Evolutionary conservation across 2,329 filamentous ascomycete species (phyloP).

Genomic region (Sarocladium oryzae): DNA sequence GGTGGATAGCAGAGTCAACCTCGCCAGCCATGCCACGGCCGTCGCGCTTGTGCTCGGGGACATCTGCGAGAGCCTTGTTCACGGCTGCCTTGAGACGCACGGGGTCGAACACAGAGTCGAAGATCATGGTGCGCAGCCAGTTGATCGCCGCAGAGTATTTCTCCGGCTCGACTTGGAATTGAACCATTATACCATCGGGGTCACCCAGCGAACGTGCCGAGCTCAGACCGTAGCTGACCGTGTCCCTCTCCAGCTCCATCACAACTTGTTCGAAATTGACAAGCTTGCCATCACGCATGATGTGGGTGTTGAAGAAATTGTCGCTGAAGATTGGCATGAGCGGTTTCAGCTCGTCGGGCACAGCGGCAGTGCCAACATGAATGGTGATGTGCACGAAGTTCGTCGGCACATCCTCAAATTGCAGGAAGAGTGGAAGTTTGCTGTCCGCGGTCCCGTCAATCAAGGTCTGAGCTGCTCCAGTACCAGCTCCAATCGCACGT

Average conservation of each 20-base stretch:
- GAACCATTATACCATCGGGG: slow-evolving; percentile 72
- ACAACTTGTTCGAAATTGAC: slow-evolving; percentile 90
- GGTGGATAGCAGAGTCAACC: slow-evolving; percentile 72
- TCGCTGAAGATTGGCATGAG: slow-evolving; percentile 78
- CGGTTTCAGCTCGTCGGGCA: slow-evolving; percentile 79
- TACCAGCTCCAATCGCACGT: slow-evolving; percentile 57
- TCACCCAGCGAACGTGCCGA: slow-evolving; percentile 65
- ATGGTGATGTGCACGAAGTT: slow-evolving; percentile 86
- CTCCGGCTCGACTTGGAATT: slow-evolving; percentile 79
- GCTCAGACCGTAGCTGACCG: slow-evolving; percentile 73
- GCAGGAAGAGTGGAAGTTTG: slow-evolving; percentile 77
- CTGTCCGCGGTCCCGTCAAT: slow-evolving; percentile 62
- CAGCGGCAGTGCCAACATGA: slow-evolving; percentile 68
- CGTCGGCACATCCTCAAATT: slow-evolving; percentile 90
- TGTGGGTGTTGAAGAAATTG: slow-evolving; percentile 91
- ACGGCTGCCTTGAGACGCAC: slow-evolving; percentile 56
- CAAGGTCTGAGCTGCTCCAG: slow-evolving; percentile 66
- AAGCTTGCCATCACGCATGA: slow-evolving; percentile 66
- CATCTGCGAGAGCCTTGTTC: slow-evolving; percentile 80
- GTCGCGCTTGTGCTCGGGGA: slow-evolving; percentile 86
- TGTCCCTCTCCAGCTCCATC: slow-evolving; percentile 84
- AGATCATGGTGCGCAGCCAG: slow-evolving; percentile 82
- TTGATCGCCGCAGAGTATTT: slow-evolving; percentile 78
- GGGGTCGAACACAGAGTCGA: slow-evolving; percentile 81
- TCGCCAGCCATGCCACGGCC: slow-evolving; percentile 62